Percentiles rank a stretch among this genome's conserved stretches.
Evolutionary conservation across 176 grass and related monocot species (phyloP).

Genomic region (Musa troglodytarum): DNA sequence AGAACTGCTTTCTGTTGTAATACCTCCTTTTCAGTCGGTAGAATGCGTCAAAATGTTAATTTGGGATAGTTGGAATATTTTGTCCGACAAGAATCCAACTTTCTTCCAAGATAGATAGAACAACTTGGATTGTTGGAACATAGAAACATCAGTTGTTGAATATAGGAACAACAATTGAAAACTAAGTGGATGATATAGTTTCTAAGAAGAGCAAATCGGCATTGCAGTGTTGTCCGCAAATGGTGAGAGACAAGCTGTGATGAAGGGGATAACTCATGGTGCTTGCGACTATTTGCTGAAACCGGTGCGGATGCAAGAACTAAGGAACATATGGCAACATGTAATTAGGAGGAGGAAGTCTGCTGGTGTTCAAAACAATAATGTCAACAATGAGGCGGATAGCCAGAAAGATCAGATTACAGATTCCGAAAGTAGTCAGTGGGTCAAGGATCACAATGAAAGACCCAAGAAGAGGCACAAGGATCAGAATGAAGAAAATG

Average conservation of each 20-base stretch:
- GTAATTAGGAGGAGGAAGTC: conserved; percentile 22
- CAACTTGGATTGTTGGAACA: neutral
- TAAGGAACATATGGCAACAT: conserved; percentile 55
- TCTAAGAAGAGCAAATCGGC: too few relatives aligned
- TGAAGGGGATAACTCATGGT: conserved; percentile 41
- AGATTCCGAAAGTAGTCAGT: conserved; percentile 16
- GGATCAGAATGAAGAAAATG: conserved; percentile 5
- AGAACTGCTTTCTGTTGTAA: too few relatives aligned
- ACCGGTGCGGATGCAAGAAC: conserved; percentile 29
- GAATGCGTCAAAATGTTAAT: neutral
- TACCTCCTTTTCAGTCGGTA: too few relatives aligned
- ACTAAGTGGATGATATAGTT: too few relatives aligned
- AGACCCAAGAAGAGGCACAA: conserved; percentile 23
- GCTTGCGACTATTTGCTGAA: conserved; percentile 53
- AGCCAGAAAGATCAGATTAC: conserved; percentile 20
- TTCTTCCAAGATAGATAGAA: neutral
- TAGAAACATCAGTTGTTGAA: too few relatives aligned
- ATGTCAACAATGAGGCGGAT: conserved; percentile 10
- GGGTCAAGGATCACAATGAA: neutral
- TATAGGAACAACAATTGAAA: too few relatives aligned
- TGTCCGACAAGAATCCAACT: conserved; percentile 2
- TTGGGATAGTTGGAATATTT: neutral
- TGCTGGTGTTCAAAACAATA: neutral
- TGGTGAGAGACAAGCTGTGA: conserved; percentile 22
- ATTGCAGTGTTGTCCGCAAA: conserved; percentile 52